Percentiles rank a stretch among this genome's conserved stretches.
Conservation (phyloP, 139 green algal species). For the Dunaliella primolecta region DNA sequence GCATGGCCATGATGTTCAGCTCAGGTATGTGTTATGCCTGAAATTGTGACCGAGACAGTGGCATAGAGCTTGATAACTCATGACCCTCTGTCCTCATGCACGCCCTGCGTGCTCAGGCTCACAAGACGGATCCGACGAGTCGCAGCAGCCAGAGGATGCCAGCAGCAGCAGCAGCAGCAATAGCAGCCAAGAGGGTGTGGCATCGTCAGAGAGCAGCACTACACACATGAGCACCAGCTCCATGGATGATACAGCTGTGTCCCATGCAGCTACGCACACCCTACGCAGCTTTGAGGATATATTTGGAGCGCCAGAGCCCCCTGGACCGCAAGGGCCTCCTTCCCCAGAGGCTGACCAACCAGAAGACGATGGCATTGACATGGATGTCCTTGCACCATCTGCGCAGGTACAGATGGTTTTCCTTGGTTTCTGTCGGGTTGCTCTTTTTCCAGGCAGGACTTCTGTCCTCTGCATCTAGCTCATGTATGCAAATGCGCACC, state of each 20-base stretch:
- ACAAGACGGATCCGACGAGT: not conserved
- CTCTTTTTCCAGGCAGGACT: not conserved
- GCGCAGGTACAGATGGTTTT: not conserved
- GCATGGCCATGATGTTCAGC: not conserved
- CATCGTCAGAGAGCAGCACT: not conserved
- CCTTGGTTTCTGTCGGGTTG: not conserved
- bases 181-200: not conserved
- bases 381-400: not conserved
- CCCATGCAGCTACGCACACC: not conserved
- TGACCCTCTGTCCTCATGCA: not conserved
- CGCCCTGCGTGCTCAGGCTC: not conserved
- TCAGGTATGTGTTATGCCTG: too few relatives aligned
- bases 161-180: too few relatives aligned
- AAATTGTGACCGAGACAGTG: too few relatives aligned
- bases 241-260: not conserved
- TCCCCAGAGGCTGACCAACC: not conserved
- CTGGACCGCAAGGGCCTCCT: too few relatives aligned
- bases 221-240: too few relatives aligned
- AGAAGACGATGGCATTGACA: not conserved
- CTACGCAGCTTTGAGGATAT: slow-evolving; percentile 6
- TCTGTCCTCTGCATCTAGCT: not conserved
- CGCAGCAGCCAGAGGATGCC: too few relatives aligned
- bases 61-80: not conserved
- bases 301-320: not conserved
- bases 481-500: too few relatives aligned